A percentile compares a stretch with the other conserved stretches of the same genome.
These are phyloP conservation scores for Talaromyces verruculosus DNA, from an alignment of 2,329 filamentous ascomycete species.

Conservation along the genomic window DNA sequence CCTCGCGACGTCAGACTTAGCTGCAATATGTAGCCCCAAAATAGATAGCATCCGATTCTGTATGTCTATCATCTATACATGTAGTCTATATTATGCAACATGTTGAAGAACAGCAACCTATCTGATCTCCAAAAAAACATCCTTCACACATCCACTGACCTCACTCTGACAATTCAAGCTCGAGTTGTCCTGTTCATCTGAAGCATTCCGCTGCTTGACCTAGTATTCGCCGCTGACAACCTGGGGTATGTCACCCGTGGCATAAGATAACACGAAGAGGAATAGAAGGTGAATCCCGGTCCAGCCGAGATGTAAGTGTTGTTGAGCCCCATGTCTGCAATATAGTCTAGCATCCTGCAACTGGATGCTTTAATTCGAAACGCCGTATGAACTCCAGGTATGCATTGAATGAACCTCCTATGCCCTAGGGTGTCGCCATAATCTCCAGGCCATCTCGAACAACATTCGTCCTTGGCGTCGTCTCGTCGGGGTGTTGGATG, in stretches of 20 bases:
- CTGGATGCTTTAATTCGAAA: neutral
- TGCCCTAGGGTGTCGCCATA: neutral
- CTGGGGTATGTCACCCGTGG: neutral
- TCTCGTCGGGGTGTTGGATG: neutral
- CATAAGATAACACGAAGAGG: neutral
- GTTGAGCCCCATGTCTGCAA: neutral
- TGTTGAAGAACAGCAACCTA: neutral
- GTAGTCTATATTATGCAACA: neutral
- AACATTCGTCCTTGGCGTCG: neutral
- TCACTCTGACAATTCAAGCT: neutral
- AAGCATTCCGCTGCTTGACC: neutral
- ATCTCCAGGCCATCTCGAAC: neutral
- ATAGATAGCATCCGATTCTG: neutral
- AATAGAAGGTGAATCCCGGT: neutral
- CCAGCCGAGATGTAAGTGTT: neutral
- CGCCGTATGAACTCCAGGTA: neutral
- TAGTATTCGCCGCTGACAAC: neutral
- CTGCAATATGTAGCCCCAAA: neutral
- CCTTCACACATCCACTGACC: neutral
- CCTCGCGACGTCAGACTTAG: neutral
- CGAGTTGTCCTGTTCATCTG: neutral
- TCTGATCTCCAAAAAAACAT: neutral
- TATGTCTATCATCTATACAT: conserved; percentile 1
- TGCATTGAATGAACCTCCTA: neutral
- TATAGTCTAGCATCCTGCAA: neutral